Evolutionary conservation across 2,329 filamentous ascomycete genomes (phyloP).

Genomic region (Aspergillus sp.): DNA sequence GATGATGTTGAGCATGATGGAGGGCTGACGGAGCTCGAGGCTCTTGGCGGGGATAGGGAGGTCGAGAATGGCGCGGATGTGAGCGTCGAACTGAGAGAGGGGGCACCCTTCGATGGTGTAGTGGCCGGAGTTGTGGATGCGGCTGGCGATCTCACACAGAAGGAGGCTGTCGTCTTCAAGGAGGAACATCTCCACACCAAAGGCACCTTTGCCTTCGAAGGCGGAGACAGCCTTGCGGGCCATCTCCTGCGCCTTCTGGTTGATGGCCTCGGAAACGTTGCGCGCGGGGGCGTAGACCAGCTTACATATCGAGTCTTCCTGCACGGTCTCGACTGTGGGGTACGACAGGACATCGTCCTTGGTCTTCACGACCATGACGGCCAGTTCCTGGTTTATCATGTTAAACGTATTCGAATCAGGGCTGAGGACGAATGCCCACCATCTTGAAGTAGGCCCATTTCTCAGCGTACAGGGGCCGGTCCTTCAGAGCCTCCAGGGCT

Average conservation of each 20-base stretch:
- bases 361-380: slow-evolving; percentile 92
- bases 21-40: slow-evolving; percentile 46
- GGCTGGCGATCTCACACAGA: slow-evolving; percentile 83
- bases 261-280: slow-evolving; percentile 60
- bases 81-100: slow-evolving; percentile 87
- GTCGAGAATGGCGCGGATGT: slow-evolving; percentile 79
- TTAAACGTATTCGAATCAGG: slow-evolving; percentile 9
- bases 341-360: slow-evolving; percentile 74
- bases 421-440: slow-evolving; percentile 23
- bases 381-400: slow-evolving; percentile 60
- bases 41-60: slow-evolving; percentile 58
- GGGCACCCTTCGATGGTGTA: slow-evolving; percentile 91
- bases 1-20: slow-evolving; percentile 57
- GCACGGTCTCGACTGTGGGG: slow-evolving; percentile 88
- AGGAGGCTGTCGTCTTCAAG: slow-evolving; percentile 69
- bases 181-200: slow-evolving; percentile 95
- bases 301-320: slow-evolving; percentile 94
- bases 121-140: slow-evolving; percentile 89
- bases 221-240: slow-evolving; percentile 76
- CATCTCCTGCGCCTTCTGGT: slow-evolving; percentile 68
- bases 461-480: slow-evolving; percentile 77
- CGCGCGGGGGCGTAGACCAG: slow-evolving; percentile 84
- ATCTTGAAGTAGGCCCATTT: slow-evolving; percentile 82
- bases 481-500: slow-evolving; percentile 69
- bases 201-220: slow-evolving; percentile 86